These are phyloP conservation scores for Globisporangium nagaii DNA, from an alignment of 352 stramenopile genomes.

Conservation along the genomic window DNA sequence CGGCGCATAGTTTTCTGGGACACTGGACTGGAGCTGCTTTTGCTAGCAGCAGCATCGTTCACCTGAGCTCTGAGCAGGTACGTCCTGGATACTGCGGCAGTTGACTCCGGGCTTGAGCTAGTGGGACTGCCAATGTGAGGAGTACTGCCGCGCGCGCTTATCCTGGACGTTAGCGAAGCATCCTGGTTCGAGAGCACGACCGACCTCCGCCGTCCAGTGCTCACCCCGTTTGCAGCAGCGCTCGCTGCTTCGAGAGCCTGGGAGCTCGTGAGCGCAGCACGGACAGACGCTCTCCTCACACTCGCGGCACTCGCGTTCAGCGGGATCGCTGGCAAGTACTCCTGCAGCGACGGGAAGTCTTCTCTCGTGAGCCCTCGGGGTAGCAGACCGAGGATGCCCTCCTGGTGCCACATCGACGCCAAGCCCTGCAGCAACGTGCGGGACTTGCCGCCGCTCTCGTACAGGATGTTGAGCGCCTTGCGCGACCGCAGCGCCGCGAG, in stretches of 20 bases:
- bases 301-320: not conserved
- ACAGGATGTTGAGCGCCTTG: constrained; percentile 51
- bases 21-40: too few relatives aligned
- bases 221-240: not conserved
- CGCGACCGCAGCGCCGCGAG: constrained; percentile 41
- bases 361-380: constrained; percentile 25
- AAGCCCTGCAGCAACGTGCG: constrained; percentile 58
- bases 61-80: not conserved
- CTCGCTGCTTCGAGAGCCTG: not conserved
- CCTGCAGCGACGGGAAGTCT: constrained; percentile 34
- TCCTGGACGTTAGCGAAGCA: not conserved
- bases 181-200: not conserved
- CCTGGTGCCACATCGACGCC: constrained; percentile 52
- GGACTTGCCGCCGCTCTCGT: constrained; percentile 50
- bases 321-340: constrained; percentile 19
- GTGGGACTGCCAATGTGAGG: too few relatives aligned
- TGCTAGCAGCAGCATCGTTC: not conserved
- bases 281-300: constrained; percentile 4
- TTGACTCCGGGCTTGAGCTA: not conserved
- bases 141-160: not conserved
- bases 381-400: constrained; percentile 43
- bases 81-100: not conserved
- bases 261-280: constrained; percentile 1
- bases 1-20: not conserved
- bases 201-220: not conserved